Evolutionary conservation across 306 rosid genomes (phyloP).

Genomic region (Prunus kanzakura): DNA sequence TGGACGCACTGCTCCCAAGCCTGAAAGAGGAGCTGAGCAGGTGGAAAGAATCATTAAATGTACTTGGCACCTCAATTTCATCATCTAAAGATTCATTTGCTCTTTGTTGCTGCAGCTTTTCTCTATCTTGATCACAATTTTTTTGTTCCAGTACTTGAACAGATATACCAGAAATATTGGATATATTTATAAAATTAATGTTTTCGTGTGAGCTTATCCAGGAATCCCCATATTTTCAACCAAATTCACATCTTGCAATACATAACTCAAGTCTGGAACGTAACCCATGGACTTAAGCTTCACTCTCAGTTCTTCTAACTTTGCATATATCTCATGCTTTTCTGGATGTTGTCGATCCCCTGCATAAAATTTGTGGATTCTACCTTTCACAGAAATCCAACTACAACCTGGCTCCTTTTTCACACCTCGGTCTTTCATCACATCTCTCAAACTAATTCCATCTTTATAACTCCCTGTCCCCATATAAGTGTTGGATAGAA

Average conservation of each 20-base stretch:
- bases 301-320: constrained; percentile 43
- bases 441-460: constrained; percentile 45
- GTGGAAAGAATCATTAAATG: background rate
- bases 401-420: constrained; percentile 66
- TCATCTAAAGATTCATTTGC: background rate
- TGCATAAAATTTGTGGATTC: constrained; percentile 58
- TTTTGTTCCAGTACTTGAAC: background rate
- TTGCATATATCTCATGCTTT: constrained; percentile 46
- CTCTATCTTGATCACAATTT: background rate
- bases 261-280: constrained; percentile 22
- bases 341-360: constrained; percentile 61
- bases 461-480: constrained; percentile 49
- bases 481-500: constrained; percentile 60
- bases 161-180: background rate
- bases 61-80: background rate
- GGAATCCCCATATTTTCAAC: constrained; percentile 4
- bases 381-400: constrained; percentile 63
- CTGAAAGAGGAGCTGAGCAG: background rate
- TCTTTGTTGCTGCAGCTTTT: background rate
- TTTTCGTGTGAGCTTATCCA: constrained; percentile 2
- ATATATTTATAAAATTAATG: background rate
- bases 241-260: constrained; percentile 12
- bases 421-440: constrained; percentile 63
- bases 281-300: constrained; percentile 28
- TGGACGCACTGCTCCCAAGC: background rate